Evolutionary conservation across 108 stramenopile species (phyloP).

Genomic region (Schizochytrium sp.): DNA sequence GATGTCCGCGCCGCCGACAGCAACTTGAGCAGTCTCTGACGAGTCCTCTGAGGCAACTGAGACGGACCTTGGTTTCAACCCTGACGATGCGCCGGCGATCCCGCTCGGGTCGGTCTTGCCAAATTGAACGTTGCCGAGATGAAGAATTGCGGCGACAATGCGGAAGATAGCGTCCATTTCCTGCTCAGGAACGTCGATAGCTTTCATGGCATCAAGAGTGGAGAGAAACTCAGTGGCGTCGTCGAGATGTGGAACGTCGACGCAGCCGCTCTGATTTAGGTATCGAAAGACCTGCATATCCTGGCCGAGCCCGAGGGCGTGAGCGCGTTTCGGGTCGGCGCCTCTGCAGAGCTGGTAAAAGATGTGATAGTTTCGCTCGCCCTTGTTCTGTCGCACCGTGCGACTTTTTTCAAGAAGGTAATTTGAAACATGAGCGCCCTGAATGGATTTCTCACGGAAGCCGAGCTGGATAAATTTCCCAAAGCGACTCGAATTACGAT

Average conservation of each 20-base stretch:
- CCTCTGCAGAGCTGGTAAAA: slow-evolving; percentile 53
- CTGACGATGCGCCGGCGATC: slow-evolving; percentile 36
- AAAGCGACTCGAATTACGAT: slow-evolving; percentile 27
- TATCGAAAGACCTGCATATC: slow-evolving; percentile 20
- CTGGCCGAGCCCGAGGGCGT: slow-evolving; percentile 41
- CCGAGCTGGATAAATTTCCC: slow-evolving; percentile 24
- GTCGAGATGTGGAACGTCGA: neutral
- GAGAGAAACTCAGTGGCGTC: slow-evolving; percentile 24
- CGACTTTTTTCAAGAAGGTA: slow-evolving; percentile 56
- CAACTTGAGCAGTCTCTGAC: neutral
- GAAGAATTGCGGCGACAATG: slow-evolving; percentile 26
- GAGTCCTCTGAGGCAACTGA: neutral
- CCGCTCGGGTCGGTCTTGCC: neutral
- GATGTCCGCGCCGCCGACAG: neutral
- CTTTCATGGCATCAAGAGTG: slow-evolving; percentile 12
- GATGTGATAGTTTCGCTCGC: slow-evolving; percentile 58
- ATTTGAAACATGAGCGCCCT: slow-evolving; percentile 36
- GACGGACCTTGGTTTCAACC: slow-evolving; percentile 30
- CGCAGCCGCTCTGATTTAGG: neutral
- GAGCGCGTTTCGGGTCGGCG: slow-evolving; percentile 23
- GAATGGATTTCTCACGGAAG: slow-evolving; percentile 13
- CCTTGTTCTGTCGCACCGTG: slow-evolving; percentile 44
- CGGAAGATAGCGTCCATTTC: neutral
- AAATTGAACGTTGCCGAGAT: slow-evolving; percentile 32
- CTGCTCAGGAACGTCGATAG: neutral